Evolutionary conservation across 208 protist genomes (phyloP).

Genomic region (Acanthamoeba culbertsoni): DNA sequence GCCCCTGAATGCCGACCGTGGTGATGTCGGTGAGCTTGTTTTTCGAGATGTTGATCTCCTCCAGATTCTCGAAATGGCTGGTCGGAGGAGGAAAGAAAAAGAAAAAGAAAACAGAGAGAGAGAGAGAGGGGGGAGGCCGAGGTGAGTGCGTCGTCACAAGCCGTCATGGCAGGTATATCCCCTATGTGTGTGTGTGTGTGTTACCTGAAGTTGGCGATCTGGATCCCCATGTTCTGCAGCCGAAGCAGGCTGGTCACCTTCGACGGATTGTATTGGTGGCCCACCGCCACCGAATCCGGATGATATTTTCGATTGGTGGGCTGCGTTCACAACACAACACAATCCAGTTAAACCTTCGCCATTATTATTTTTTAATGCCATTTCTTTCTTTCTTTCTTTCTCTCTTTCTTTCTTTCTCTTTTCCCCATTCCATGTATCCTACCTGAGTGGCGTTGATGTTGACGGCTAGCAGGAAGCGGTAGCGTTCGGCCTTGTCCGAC

Average conservation of each 20-base stretch:
- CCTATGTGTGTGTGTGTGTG: too few relatives aligned
- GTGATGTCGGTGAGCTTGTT: conserved; percentile 30
- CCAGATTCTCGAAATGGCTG: background rate
- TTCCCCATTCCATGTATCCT: too few relatives aligned
- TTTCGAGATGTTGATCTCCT: conserved; percentile 21
- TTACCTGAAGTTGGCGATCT: background rate
- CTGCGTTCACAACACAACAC: background rate
- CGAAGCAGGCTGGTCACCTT: background rate
- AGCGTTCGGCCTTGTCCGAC: background rate
- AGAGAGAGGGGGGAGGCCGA: too few relatives aligned
- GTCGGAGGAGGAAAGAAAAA: too few relatives aligned
- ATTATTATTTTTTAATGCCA: too few relatives aligned
- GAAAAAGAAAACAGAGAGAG: too few relatives aligned
- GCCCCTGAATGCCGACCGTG: background rate
- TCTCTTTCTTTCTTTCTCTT: too few relatives aligned
- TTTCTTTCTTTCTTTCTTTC: too few relatives aligned
- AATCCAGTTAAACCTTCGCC: too few relatives aligned
- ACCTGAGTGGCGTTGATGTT: conserved; percentile 7
- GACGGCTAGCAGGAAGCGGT: conserved; percentile 43
- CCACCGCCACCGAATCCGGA: background rate
- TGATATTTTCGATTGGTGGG: conserved; percentile 23
- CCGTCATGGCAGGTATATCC: background rate
- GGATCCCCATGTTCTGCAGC: conserved; percentile 11
- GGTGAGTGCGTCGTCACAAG: too few relatives aligned
- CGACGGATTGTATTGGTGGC: background rate